A percentile compares a stretch with the other conserved stretches of the same genome.
Evolutionary conservation across 1,284 basidiomycete species (phyloP).

Genomic region (Gymnopus androsaceus): DNA sequence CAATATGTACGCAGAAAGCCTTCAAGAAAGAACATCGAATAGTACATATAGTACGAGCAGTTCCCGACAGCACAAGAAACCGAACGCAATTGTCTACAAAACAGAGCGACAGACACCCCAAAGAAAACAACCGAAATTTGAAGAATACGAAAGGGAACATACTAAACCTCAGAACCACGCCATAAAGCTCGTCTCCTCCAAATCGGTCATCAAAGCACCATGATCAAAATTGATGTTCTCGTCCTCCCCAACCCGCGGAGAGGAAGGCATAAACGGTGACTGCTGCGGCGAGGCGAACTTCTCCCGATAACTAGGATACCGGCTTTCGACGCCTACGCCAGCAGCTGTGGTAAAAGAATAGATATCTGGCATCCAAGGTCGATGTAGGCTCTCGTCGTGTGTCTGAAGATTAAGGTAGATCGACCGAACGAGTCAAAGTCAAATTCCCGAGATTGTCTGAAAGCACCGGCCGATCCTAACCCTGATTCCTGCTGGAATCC

Average conservation of each 20-base stretch:
- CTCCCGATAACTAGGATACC: constrained; percentile 9
- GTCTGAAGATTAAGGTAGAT: too few species aligned
- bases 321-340: constrained; percentile 36
- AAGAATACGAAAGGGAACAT: neutral
- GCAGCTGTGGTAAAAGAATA: constrained; percentile 39
- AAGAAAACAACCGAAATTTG: neutral
- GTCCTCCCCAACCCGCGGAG: constrained; percentile 43
- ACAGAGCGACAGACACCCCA: too few species aligned
- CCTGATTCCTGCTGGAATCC: neutral
- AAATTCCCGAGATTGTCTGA: neutral
- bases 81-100: too few species aligned
- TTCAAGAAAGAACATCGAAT: too few species aligned
- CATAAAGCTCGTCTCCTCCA: constrained; percentile 54
- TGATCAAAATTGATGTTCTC: constrained; percentile 50
- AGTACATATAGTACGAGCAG: too few species aligned
- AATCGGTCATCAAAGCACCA: constrained; percentile 43
- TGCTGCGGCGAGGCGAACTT: constrained; percentile 26
- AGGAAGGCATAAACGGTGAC: constrained; percentile 45
- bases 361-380: constrained; percentile 41
- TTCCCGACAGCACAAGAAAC: too few species aligned
- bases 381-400: too few species aligned
- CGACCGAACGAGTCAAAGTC: constrained; percentile 20
- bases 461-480: neutral
- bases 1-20: too few species aligned
- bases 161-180: constrained; percentile 45